These are phyloP conservation scores for Thuidium tamariscinum DNA, from an alignment of 225 moss, liverwort and hornwort genomes.

Conservation along the genomic window DNA sequence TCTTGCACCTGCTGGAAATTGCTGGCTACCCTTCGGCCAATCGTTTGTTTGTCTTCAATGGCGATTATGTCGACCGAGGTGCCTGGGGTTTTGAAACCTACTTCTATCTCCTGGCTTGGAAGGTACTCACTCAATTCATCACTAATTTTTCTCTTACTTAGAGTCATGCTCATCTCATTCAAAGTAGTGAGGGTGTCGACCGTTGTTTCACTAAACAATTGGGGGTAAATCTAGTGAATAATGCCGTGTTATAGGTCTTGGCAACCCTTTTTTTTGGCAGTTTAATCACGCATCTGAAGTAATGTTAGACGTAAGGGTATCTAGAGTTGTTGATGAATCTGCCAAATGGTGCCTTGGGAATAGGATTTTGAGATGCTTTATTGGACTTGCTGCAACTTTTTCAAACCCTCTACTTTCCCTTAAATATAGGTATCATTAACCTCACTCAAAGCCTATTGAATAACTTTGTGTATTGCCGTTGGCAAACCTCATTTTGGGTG, in stretches of 20 bases:
- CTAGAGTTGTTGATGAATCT: not conserved
- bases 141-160: not conserved
- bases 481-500: not conserved
- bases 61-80: constrained; percentile 94
- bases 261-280: not conserved
- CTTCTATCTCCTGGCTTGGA: constrained; percentile 84
- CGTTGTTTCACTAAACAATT: not conserved
- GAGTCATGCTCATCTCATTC: not conserved
- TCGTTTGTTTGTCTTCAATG: constrained; percentile 81
- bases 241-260: not conserved
- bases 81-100: constrained; percentile 99
- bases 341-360: not conserved
- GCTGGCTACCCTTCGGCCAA: constrained; percentile 60
- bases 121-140: constrained; percentile 28
- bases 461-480: not conserved
- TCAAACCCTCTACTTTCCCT: constrained; percentile 12
- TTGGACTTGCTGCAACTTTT: constrained; percentile 34
- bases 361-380: not conserved
- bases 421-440: not conserved
- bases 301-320: not conserved
- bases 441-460: not conserved
- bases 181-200: not conserved
- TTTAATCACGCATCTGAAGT: not conserved
- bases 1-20: constrained; percentile 66
- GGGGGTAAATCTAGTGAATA: not conserved